Conservation (phyloP, 2,329 filamentous ascomycete genomes). For the Penicillium sp. region DNA sequence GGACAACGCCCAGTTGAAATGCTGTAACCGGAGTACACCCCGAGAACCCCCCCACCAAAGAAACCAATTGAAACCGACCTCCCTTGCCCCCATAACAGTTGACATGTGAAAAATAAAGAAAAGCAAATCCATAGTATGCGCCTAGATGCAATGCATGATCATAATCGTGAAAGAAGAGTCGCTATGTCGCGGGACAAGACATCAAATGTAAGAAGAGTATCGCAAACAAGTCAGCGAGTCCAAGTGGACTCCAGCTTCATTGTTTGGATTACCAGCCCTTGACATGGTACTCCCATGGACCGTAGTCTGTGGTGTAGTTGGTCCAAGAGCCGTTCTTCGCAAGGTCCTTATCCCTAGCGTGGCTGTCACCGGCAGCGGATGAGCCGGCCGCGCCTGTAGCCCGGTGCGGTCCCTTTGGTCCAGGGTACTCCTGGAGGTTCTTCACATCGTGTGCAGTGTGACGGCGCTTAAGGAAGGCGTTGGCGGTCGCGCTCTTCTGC, state of each 20-base stretch:
- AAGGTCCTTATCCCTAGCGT: conserved; percentile 62
- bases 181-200: conserved; percentile 21
- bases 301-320: conserved; percentile 77
- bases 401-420: conserved; percentile 62
- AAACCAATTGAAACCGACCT: conserved; percentile 24
- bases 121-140: conserved; percentile 41
- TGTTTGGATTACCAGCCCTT: conserved; percentile 73
- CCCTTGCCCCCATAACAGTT: conserved; percentile 1
- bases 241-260: background rate
- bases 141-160: conserved; percentile 49
- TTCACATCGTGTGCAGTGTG: conserved; percentile 91
- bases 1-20: conserved; percentile 41
- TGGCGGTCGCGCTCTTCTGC: conserved; percentile 87
- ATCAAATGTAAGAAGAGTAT: conserved; percentile 13
- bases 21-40: conserved; percentile 31
- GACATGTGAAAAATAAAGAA: conserved; percentile 24
- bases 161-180: conserved; percentile 38
- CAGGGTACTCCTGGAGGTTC: conserved; percentile 82
- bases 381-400: conserved; percentile 28
- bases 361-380: conserved; percentile 32
- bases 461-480: conserved; percentile 84
- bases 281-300: conserved; percentile 82
- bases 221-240: conserved; percentile 2
- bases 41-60: conserved; percentile 17
- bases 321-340: conserved; percentile 78